Base-by-base conservation (phyloP, 306 rosid species). In the Astragalus glycyphyllos region DNA sequence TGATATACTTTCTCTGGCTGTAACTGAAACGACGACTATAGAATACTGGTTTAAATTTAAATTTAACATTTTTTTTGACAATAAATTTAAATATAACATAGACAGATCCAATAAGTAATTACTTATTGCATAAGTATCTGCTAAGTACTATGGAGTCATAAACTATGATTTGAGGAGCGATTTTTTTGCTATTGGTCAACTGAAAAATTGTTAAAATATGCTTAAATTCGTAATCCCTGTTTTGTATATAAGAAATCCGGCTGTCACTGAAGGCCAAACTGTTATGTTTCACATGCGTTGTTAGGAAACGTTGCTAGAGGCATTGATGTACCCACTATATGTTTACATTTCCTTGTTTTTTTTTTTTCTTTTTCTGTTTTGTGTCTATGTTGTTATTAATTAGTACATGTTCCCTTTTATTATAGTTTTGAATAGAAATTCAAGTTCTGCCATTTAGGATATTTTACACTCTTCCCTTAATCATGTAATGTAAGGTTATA, bases 381-480 rank as follows among this genome's bases (percentile, higher is more conserved):
- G 51, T 1, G 3, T 41, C 15, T 15, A n/a, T 35, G 14, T 32
- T 53, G 12, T 2, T 59, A 51, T 38, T 61, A 8, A 3, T 67
- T 61, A 20, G 44, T 20, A 9, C 17, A 57, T 45, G 26, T 46
- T 29, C 31, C 46, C 51, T 62, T 13, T 63, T 17, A 11, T 55
- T 51, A 11, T 54, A 51, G 68, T 29, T 56, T 37, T 11, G 6
- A 61, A 41, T 59, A 26, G 56, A 65, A 55, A 45, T 49, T 49
- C 11, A 76, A 64, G 16, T 58, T 49, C 17, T 73, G 26, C n/a
- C 32, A 15, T 64, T 51, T 46, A 46, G 38, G 54, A 34, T 46
- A 61, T 62, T 7, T 35, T 63, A 15, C 71, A 60, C 26, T 70
- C 66, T 48, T n/a, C 13, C 5, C 44, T 77, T 53, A 44, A n/a